phyloP scores from a whole-genome alignment of 2,329 filamentous ascomycete genomes.

The Pseudogymnoascus sp. region DNA sequence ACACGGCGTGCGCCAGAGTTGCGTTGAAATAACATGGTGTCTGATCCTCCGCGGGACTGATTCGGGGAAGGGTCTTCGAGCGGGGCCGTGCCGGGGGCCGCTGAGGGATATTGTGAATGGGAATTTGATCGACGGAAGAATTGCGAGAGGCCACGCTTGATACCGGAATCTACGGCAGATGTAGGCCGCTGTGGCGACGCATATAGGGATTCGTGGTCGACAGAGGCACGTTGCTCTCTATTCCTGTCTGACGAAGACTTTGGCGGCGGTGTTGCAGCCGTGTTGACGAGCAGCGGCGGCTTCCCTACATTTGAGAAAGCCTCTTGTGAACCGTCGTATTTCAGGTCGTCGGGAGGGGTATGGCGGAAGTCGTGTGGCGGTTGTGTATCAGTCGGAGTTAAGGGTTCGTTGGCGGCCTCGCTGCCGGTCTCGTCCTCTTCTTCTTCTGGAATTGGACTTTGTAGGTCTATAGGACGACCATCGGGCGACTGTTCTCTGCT shows the following conservation, averaged over 20 bases:
- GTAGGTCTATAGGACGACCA: conserved; percentile 39
- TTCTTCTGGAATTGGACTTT: conserved; percentile 49
- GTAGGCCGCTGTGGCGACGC: not conserved
- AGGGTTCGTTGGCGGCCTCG: conserved; percentile 52
- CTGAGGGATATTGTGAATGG: not conserved
- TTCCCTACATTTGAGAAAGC: conserved; percentile 13
- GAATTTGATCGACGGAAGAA: conserved; percentile 26
- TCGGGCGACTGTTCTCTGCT: conserved; percentile 18
- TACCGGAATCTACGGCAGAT: not conserved
- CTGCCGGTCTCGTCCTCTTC: conserved; percentile 49
- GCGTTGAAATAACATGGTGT: conserved; percentile 22
- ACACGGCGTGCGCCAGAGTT: conserved; percentile 34
- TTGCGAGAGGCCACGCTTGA: conserved; percentile 29
- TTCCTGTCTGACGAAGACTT: conserved; percentile 11
- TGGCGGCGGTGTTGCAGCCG: conserved; percentile 19
- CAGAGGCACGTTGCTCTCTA: not conserved
- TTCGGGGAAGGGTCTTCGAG: not conserved
- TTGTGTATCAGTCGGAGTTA: conserved; percentile 53
- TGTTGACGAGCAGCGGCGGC: conserved; percentile 20
- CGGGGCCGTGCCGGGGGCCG: not conserved
- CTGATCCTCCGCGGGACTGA: conserved; percentile 18
- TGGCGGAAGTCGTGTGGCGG: conserved; percentile 48
- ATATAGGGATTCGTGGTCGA: not conserved
- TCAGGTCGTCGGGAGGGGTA: conserved; percentile 27
- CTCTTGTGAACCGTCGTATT: conserved; percentile 8